These are phyloP conservation scores for Piper betle DNA, from an alignment of 164 flowering plant genomes.

Conservation along the genomic window DNA sequence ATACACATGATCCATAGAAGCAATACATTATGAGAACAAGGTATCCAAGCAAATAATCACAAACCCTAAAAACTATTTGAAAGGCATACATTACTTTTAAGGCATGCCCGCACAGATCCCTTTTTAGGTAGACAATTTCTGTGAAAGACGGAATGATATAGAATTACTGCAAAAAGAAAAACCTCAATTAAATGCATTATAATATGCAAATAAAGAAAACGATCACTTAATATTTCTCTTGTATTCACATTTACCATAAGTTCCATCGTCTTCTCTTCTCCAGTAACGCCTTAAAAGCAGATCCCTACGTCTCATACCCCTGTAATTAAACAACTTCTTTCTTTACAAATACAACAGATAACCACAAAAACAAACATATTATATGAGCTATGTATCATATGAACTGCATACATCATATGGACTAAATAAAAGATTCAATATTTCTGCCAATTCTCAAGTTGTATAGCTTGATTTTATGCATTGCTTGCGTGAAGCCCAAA, in stretches of 20 bases:
- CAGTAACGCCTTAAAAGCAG: constrained; percentile 69
- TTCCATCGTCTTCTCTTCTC: constrained; percentile 96
- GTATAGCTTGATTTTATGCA: too few species aligned
- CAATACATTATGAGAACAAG: neutral
- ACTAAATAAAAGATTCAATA: too few species aligned
- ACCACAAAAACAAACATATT: too few species aligned
- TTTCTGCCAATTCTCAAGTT: too few species aligned
- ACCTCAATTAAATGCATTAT: neutral
- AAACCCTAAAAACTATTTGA: neutral
- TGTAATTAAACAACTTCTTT: constrained; percentile 12
- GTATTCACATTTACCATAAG: constrained; percentile 51
- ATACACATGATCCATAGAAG: constrained; percentile 2
- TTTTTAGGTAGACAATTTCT: constrained; percentile 45
- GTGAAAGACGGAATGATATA: constrained; percentile 82
- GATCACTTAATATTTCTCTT: neutral
- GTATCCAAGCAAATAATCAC: neutral
- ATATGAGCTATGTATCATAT: too few species aligned
- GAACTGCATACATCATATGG: too few species aligned
- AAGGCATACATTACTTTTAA: constrained; percentile 93
- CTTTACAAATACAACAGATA: too few species aligned
- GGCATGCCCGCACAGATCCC: constrained; percentile 81
- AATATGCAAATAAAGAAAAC: neutral
- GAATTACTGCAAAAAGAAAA: constrained; percentile 45
- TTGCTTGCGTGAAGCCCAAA: too few species aligned
- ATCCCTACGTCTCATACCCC: constrained; percentile 90